Conservation (phyloP, 352 stramenopile genomes). For the Blastocystis sp. region DNA sequence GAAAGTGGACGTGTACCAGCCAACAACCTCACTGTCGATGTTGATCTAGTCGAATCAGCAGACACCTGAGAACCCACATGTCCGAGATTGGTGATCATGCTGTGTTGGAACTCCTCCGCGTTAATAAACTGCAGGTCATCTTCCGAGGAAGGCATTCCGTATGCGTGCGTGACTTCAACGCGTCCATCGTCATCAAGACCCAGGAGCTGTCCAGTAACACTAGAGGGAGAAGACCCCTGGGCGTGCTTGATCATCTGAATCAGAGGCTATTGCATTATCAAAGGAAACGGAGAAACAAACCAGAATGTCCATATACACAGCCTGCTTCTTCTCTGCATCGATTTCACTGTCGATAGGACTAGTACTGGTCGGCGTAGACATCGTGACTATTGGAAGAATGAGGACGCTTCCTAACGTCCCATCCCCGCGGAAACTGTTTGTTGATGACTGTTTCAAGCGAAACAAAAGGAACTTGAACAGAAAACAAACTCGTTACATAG, state of each 20-base stretch:
- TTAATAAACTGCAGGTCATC: conserved; percentile 22
- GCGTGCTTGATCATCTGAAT: conserved; percentile 56
- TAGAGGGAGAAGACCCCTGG: not conserved
- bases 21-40: conserved; percentile 36
- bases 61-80: not conserved
- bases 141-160: conserved; percentile 24
- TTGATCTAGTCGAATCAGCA: not conserved
- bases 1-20: conserved; percentile 53
- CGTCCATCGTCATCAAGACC: not conserved
- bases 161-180: conserved; percentile 42
- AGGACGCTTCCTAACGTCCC: too few relatives aligned
- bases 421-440: too few relatives aligned
- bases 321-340: not conserved
- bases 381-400: not conserved
- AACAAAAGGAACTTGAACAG: too few relatives aligned
- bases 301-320: conserved; percentile 7
- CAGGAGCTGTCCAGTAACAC: conserved; percentile 40
- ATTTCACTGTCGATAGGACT: not conserved
- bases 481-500: too few relatives aligned
- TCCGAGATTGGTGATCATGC: conserved; percentile 21
- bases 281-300: not conserved
- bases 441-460: too few relatives aligned
- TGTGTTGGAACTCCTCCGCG: not conserved
- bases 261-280: not conserved
- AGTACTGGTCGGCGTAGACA: not conserved